phyloP scores from a whole-genome alignment of 2,329 filamentous ascomycete genomes.

The Calonectria leucothoes region DNA sequence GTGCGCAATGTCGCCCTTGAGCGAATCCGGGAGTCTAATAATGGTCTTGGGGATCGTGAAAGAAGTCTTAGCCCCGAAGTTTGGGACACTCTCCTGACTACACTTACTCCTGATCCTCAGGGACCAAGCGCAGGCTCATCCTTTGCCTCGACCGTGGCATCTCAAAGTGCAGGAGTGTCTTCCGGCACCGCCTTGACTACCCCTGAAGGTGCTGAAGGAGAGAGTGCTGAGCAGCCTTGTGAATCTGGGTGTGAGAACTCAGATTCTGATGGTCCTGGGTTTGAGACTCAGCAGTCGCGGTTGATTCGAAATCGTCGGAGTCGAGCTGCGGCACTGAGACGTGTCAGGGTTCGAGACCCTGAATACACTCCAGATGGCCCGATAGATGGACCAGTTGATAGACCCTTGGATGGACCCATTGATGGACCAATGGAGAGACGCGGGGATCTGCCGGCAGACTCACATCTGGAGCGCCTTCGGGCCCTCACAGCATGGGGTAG shows the following conservation, averaged over 20 bases:
- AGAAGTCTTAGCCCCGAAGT: conserved; percentile 82
- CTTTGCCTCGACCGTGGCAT: conserved; percentile 72
- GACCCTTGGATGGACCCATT: conserved; percentile 17
- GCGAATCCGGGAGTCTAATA: conserved; percentile 61
- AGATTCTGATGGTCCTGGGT: conserved; percentile 64
- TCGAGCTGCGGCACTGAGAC: conserved; percentile 25
- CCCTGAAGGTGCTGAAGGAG: conserved; percentile 50
- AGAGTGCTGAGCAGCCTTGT: conserved; percentile 55
- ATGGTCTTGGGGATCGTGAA: conserved; percentile 87
- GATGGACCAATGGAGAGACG: conserved; percentile 1
- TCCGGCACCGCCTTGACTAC: conserved; percentile 52
- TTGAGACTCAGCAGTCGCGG: conserved; percentile 43
- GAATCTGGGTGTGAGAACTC: conserved; percentile 67
- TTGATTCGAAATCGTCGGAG: conserved; percentile 29
- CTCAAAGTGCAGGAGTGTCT: conserved; percentile 57
- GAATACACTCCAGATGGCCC: conserved; percentile 30
- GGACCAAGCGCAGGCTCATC: conserved; percentile 85
- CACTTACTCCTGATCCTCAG: conserved; percentile 83
- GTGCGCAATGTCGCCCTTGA: conserved; percentile 16
- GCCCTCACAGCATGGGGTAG: conserved; percentile 7
- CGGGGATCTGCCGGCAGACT: background rate
- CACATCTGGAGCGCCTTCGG: conserved; percentile 13
- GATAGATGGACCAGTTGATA: conserved; percentile 23
- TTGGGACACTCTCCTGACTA: conserved; percentile 86
- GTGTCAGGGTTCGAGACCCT: conserved; percentile 32